Percentiles rank a stretch among this genome's conserved stretches.
Conservation (phyloP, 306 rosid species). For the Begonia masoniana region DNA sequence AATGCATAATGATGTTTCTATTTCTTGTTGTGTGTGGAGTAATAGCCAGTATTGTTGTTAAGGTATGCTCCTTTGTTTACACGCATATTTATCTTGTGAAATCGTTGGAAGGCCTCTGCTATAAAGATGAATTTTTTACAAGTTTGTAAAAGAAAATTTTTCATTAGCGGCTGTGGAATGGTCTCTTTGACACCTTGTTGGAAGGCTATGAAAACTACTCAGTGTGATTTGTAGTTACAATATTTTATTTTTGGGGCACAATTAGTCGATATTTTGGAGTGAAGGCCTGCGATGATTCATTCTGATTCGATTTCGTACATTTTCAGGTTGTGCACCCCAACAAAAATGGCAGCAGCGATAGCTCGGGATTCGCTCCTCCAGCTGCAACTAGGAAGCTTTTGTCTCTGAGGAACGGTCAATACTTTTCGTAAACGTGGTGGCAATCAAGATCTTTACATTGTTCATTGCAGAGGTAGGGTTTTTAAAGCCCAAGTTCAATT, state of each 20-base stretch:
- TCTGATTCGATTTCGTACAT: not conserved
- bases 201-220: no score
- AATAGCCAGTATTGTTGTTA: slow-evolving; percentile 83
- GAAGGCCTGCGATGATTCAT: no score
- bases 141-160: not conserved
- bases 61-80: slow-evolving; percentile 37
- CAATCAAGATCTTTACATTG: no score
- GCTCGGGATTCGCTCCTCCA: slow-evolving; percentile 97
- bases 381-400: slow-evolving; percentile 82
- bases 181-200: no score
- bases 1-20: slow-evolving; percentile 95
- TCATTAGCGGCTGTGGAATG: no score
- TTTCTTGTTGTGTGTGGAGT: slow-evolving; percentile 87
- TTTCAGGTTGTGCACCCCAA: slow-evolving; percentile 75
- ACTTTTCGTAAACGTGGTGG: no score
- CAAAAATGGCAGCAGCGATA: slow-evolving; percentile 74
- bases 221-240: no score
- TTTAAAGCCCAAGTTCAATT: no score
- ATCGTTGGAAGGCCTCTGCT: no score
- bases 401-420: slow-evolving; percentile 35
- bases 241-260: no score
- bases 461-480: no score
- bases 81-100: not conserved
- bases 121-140: not conserved
- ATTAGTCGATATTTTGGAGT: no score